Evolutionary conservation across 352 stramenopile genomes (phyloP).

Genomic region (Peronosclerospora sorghi): DNA sequence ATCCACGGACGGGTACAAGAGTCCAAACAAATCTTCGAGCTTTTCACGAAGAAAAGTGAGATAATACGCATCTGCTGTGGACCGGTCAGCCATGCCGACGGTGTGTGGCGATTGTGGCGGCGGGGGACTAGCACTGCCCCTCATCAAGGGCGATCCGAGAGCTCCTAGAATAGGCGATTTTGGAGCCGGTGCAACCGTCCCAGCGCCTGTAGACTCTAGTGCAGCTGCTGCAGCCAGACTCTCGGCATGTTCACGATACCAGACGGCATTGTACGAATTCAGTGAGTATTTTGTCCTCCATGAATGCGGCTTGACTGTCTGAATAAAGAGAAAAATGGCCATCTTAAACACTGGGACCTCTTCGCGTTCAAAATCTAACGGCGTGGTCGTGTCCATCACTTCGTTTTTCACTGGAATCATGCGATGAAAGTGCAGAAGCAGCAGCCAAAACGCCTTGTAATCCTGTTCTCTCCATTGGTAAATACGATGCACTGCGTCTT

Average conservation of each 20-base stretch:
- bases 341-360: slow-evolving; percentile 68
- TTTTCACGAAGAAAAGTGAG: slow-evolving; percentile 71
- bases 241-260: slow-evolving; percentile 57
- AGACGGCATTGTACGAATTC: slow-evolving; percentile 70
- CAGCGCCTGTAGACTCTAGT: slow-evolving; percentile 14
- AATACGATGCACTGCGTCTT: slow-evolving; percentile 39
- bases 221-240: slow-evolving; percentile 29
- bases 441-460: slow-evolving; percentile 72
- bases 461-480: slow-evolving; percentile 78
- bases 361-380: slow-evolving; percentile 48
- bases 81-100: slow-evolving; percentile 67
- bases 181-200: slow-evolving; percentile 8
- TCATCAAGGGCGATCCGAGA: slow-evolving; percentile 37
- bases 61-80: slow-evolving; percentile 71
- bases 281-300: slow-evolving; percentile 65
- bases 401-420: slow-evolving; percentile 40
- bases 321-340: slow-evolving; percentile 67
- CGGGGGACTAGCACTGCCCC: slow-evolving; percentile 47
- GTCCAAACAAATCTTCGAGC: slow-evolving; percentile 57
- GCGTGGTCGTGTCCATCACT: slow-evolving; percentile 3
- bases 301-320: slow-evolving; percentile 70
- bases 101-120: slow-evolving; percentile 62
- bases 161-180: slow-evolving; percentile 22
- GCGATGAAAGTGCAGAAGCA: slow-evolving; percentile 67
- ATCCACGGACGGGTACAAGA: slow-evolving; percentile 52